Evolutionary conservation across 306 rosid genomes (phyloP).

Genomic region (Malus fusca): DNA sequence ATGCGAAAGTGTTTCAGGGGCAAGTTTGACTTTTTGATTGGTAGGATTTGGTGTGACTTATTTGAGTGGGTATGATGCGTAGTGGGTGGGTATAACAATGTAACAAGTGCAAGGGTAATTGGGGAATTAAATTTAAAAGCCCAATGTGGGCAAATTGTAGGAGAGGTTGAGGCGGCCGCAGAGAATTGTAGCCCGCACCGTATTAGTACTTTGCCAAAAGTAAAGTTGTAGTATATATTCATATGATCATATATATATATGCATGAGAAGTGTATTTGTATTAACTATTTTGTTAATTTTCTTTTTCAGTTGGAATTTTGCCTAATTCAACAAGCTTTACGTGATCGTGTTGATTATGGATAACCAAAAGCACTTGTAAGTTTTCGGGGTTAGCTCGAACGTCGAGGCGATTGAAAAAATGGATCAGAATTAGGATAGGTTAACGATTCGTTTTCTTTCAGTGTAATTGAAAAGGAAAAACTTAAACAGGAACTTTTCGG

Average conservation of each 20-base stretch:
- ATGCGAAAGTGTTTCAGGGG: slow-evolving; percentile 14
- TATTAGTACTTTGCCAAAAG: slow-evolving; percentile 17
- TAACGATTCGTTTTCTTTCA: background rate
- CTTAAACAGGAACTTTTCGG: background rate
- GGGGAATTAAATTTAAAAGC: background rate
- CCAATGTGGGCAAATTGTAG: slow-evolving; percentile 2
- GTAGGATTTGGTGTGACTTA: slow-evolving; percentile 12
- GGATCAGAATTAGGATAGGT: background rate
- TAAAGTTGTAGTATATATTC: slow-evolving; percentile 7
- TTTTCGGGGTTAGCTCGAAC: too few relatives aligned
- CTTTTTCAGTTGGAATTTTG: slow-evolving; percentile 1
- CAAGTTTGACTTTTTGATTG: slow-evolving; percentile 1
- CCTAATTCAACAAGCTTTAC: background rate
- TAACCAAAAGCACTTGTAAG: background rate
- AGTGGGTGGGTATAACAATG: background rate
- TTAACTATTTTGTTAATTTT: slow-evolving; percentile 7
- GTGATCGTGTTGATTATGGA: background rate
- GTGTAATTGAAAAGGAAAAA: background rate
- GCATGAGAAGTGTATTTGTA: slow-evolving; percentile 1
- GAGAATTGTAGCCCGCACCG: slow-evolving; percentile 65
- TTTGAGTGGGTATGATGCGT: background rate
- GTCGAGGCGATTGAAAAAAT: too few relatives aligned
- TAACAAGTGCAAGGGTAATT: background rate
- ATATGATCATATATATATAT: slow-evolving; percentile 2
- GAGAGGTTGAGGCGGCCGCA: slow-evolving; percentile 63